phyloP scores from a whole-genome alignment of 371 early-diverging fungal species.

The Dipsacomyces acuminosporus region DNA sequence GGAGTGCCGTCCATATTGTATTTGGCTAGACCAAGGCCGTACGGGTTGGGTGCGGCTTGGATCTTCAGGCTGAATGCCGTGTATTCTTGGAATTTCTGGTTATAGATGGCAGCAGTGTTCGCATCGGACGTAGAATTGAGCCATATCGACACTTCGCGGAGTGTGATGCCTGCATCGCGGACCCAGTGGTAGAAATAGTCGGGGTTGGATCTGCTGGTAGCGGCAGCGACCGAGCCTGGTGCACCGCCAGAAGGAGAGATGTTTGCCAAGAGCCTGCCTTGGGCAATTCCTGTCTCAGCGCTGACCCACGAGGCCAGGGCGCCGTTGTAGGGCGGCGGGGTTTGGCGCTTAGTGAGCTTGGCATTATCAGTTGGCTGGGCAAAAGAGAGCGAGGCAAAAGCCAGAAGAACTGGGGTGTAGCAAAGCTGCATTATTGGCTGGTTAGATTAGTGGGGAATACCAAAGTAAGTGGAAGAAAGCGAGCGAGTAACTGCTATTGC shows the following conservation, averaged over 20 bases:
- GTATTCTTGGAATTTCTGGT: slow-evolving; percentile 28
- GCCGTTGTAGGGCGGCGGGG: slow-evolving; percentile 2
- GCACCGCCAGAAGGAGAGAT: slow-evolving; percentile 28
- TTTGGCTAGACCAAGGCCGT: slow-evolving; percentile 67
- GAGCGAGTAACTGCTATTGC: too few species aligned
- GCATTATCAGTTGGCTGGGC: background rate
- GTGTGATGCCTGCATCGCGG: slow-evolving; percentile 60
- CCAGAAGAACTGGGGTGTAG: background rate
- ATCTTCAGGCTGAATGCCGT: slow-evolving; percentile 24
- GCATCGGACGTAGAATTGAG: background rate
- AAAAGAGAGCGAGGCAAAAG: background rate
- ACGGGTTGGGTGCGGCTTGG: slow-evolving; percentile 11
- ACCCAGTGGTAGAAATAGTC: slow-evolving; percentile 72
- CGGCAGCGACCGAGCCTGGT: slow-evolving; percentile 47
- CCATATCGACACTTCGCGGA: slow-evolving; percentile 43
- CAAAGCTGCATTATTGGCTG: too few species aligned
- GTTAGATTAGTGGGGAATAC: too few species aligned
- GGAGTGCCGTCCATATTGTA: slow-evolving; percentile 56
- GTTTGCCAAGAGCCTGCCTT: slow-evolving; percentile 4
- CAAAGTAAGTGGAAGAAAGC: too few species aligned
- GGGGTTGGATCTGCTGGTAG: slow-evolving; percentile 47
- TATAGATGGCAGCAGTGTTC: slow-evolving; percentile 3
- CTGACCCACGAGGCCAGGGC: slow-evolving; percentile 2
- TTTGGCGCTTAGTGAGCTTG: background rate
- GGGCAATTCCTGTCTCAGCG: background rate